Evolutionary conservation across 2,329 filamentous ascomycete species (phyloP).

Genomic region (Trichoderma sp.): DNA sequence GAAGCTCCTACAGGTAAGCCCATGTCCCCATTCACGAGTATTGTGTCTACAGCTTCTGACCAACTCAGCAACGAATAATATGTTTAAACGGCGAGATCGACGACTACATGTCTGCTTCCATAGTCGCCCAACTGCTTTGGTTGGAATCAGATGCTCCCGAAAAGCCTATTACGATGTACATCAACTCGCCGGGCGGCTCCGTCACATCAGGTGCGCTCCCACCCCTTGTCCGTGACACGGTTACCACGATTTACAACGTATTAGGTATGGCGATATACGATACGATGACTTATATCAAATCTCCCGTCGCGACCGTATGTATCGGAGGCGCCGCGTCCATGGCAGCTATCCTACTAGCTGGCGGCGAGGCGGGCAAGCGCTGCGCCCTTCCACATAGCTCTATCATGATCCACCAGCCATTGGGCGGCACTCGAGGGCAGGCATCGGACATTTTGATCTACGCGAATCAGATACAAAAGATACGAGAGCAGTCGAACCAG

Average conservation of each 20-base stretch:
- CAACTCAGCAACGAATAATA: conserved; percentile 78
- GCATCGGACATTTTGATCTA: conserved; percentile 91
- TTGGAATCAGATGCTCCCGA: conserved; percentile 95
- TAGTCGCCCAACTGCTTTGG: conserved; percentile 94
- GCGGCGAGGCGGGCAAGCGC: conserved; percentile 80
- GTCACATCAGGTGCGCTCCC: conserved; percentile 64
- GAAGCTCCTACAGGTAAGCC: conserved; percentile 68
- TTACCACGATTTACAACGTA: not conserved
- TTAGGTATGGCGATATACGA: conserved; percentile 86
- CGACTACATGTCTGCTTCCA: conserved; percentile 85
- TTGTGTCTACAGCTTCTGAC: not conserved
- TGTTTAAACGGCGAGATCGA: conserved; percentile 92
- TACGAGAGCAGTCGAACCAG: conserved; percentile 81
- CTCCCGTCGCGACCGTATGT: conserved; percentile 91
- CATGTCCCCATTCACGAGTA: not conserved
- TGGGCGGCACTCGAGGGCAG: conserved; percentile 68
- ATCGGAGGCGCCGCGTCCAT: conserved; percentile 94
- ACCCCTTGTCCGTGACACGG: conserved; percentile 8
- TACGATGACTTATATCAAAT: conserved; percentile 96
- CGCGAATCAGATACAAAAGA: conserved; percentile 90
- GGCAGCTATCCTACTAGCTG: conserved; percentile 85
- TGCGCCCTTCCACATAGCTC: conserved; percentile 90
- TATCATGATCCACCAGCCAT: conserved; percentile 97
- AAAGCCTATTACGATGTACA: conserved; percentile 96
- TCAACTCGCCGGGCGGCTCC: conserved; percentile 92